Evolutionary conservation across 1,284 basidiomycete species (phyloP).

Genomic region (Anthracocystis walkeri): DNA sequence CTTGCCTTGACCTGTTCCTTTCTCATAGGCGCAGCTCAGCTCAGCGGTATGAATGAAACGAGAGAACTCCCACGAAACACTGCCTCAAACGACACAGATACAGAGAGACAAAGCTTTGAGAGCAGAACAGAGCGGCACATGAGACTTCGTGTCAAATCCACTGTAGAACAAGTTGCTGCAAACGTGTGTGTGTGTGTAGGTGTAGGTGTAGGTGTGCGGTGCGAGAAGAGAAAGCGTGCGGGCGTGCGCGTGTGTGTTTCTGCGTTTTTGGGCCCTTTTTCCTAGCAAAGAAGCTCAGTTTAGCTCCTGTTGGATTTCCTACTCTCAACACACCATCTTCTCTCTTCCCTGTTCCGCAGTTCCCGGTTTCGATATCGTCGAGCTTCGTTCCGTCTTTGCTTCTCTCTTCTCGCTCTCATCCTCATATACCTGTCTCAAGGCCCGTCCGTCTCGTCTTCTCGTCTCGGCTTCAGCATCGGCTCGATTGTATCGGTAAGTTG

Average conservation of each 20-base stretch:
- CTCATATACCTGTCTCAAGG: slow-evolving; percentile 37
- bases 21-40: no score
- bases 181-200: not conserved
- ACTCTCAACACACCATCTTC: slow-evolving; percentile 24
- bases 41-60: not conserved
- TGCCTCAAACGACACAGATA: no score
- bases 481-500: slow-evolving; percentile 59
- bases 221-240: slow-evolving; percentile 6
- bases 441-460: slow-evolving; percentile 50
- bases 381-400: slow-evolving; percentile 42
- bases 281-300: slow-evolving; percentile 23
- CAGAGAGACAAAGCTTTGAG: no score
- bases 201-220: no score
- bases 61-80: not conserved
- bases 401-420: slow-evolving; percentile 30
- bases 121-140: no score
- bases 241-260: slow-evolving; percentile 15
- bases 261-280: slow-evolving; percentile 6
- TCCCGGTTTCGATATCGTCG: slow-evolving; percentile 55
- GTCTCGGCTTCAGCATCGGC: slow-evolving; percentile 49
- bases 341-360: slow-evolving; percentile 27
- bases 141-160: no score
- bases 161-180: not conserved
- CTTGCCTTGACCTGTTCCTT: not conserved
- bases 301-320: not conserved